Base-by-base conservation (phyloP, 306 rosid genomes). In the Prunus kanzakura region DNA sequence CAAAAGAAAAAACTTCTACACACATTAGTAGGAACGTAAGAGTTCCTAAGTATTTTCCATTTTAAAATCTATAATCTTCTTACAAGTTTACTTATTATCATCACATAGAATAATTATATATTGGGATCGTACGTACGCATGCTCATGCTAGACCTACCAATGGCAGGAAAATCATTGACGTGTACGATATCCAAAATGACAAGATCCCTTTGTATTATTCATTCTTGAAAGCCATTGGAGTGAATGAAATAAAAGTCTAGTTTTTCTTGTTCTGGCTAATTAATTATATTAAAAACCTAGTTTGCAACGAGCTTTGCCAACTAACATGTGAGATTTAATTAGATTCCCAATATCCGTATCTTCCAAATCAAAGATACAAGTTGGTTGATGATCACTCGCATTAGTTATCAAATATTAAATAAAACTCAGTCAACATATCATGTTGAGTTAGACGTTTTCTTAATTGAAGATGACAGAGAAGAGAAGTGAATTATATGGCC, bases 291-390 rank as follows among this genome's bases (percentile, higher is more conserved):
- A 35, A 32, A 4, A 32, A 32, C 38, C 38, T 35, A 35, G 58
- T 63, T 29, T 62, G 19, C 65, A 55, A 19, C 70, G 8, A 64
- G 25, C 13, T 55, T 67, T 27, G 80, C 74, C 80, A 56, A 76
- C 80, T 47, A 43, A 6, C 56, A 11, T 8, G 32, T 52, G 13
- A 52, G 55, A 43, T 68, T 67, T 45, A 67, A 67, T 29, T 67
- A 43, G 74, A 76, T 76, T 14, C 74, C 57, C 60, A 6, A 18
- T 56, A 41, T 56, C 60, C 19, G 41, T 23, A 74, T 19, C 29
- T 29, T 60, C 13, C 16, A 35, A 14, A 38, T 7, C 43, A 38
- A 38, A 38, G 43, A 38, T 7, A 38, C 9, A 38, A 38, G 43
- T 7, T 38, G 43, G 43, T 38, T 38, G 43, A 38, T 38, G 2